Conservation (phyloP, 2,329 filamentous ascomycete genomes). For the Pochonia chlamydosporia region DNA sequence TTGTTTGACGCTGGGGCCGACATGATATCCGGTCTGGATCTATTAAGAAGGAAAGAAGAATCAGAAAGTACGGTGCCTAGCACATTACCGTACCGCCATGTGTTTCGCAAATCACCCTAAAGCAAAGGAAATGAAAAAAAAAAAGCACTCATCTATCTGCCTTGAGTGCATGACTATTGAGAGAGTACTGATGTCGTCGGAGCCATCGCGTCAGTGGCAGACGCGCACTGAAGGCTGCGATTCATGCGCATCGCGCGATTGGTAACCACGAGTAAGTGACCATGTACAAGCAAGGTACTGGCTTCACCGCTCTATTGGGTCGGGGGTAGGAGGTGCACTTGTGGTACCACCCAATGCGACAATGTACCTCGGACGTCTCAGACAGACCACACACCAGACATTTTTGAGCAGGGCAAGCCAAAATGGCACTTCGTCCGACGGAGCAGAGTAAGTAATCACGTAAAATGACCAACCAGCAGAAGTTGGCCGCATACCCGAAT, state of each 20-base stretch:
- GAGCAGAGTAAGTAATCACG: conserved; percentile 3
- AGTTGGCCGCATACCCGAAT: neutral
- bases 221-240: conserved; percentile 7
- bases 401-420: neutral
- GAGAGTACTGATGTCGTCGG: neutral
- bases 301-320: neutral
- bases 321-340: neutral
- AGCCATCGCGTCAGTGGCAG: conserved; percentile 9
- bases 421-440: conserved; percentile 2
- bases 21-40: neutral
- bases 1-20: neutral
- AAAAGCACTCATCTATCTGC: conserved; percentile 3
- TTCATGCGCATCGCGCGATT: conserved; percentile 9
- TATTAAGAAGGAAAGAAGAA: neutral
- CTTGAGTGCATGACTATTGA: no score
- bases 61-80: neutral
- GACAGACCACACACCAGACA: no score
- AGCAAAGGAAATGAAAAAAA: neutral
- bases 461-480: neutral
- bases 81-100: no score
- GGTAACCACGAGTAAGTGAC: conserved; percentile 1
- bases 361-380: neutral
- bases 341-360: neutral
- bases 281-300: neutral
- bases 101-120: no score